Evolutionary conservation across 495 filamentous ascomycete species (phyloP).

Genomic region (Talaromyces borbonicus): DNA sequence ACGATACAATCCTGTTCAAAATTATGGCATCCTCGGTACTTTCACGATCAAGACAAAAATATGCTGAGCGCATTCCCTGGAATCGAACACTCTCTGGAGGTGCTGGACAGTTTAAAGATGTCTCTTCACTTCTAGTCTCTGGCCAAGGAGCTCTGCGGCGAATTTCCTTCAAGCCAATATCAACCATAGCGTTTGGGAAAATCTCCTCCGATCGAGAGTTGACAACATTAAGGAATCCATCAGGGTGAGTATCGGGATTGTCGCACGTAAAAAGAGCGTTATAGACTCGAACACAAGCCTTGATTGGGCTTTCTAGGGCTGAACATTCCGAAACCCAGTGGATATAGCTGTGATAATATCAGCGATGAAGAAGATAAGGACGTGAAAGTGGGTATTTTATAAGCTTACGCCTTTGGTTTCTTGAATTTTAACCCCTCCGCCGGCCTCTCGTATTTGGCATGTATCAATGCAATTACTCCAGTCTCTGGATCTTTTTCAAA

Average conservation of each 20-base stretch:
- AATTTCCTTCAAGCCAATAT: constrained; percentile 74
- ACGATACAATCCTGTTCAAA: constrained; percentile 81
- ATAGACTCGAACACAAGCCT: constrained; percentile 71
- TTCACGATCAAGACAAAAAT: constrained; percentile 74
- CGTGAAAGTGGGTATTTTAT: not conserved
- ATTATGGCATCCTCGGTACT: constrained; percentile 63
- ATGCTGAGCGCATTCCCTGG: constrained; percentile 84
- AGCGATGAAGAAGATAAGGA: not conserved
- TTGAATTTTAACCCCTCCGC: constrained; percentile 14
- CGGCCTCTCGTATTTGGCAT: constrained; percentile 36
- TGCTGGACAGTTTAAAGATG: not conserved
- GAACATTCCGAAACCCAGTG: constrained; percentile 70
- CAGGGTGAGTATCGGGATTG: constrained; percentile 55
- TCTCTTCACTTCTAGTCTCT: constrained; percentile 52
- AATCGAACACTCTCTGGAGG: constrained; percentile 67
- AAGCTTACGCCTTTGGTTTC: constrained; percentile 11
- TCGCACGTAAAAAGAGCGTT: constrained; percentile 79
- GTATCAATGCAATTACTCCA: constrained; percentile 49
- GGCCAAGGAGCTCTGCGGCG: constrained; percentile 70
- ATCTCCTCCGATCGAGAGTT: constrained; percentile 76
- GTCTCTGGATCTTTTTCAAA: constrained; percentile 61
- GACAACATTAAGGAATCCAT: constrained; percentile 67
- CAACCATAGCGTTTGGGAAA: constrained; percentile 67
- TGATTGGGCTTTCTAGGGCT: constrained; percentile 51
- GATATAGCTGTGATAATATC: constrained; percentile 39